Base-by-base conservation (phyloP, 306 rosid species). In the Canavalia gladiata region DNA sequence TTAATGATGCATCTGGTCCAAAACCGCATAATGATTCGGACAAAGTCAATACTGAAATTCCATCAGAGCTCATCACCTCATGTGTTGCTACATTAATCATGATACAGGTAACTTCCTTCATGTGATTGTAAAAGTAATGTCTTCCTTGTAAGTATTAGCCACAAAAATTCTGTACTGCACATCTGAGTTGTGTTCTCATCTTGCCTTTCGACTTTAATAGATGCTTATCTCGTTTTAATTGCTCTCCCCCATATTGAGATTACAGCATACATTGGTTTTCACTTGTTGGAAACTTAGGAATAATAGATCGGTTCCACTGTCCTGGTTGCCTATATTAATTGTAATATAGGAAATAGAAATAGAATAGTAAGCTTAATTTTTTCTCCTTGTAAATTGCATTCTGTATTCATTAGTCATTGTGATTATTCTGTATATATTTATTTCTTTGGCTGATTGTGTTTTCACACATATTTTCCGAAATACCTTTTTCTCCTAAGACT, bases 1-100 rank as follows among this genome's bases (percentile, higher is more conserved):
- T 55, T 25, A 76, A 82, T 68, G 91, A 87, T 87, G 64, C 87
- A 52, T 80, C 92, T 79, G 88, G 60, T 78, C 72, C 67, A 37
- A 87, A 86, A 75, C 59, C 42, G 55, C 66, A 41, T 28, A 62
- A 68, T 47, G 90, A 78, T 79, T 76, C 93, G 39, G 89, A 89
- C 31, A 89, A 87, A 85, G 83, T 58, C 31, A 92, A 88, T 80
- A 42, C 83, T 64, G 94, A 85, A 77, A 81, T 95, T 68, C 98
- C 94, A 6, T 90, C 97, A 0, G 95, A 90, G 79, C 88, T 95
- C 72, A 91, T 95, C 82, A 80, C 97, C 79, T 91, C 99, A 31
- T 93, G 98, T 57, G 90, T 95, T 47, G 91, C 97, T 72, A 87
- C 93, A 46, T 83, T 93, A 84, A 83, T 90, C 84, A 95, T 93